Percentiles rank a stretch among this genome's conserved stretches.
Conservation (phyloP, 768 basidiomycete species). For the Hemileccinum rubropunctum region DNA sequence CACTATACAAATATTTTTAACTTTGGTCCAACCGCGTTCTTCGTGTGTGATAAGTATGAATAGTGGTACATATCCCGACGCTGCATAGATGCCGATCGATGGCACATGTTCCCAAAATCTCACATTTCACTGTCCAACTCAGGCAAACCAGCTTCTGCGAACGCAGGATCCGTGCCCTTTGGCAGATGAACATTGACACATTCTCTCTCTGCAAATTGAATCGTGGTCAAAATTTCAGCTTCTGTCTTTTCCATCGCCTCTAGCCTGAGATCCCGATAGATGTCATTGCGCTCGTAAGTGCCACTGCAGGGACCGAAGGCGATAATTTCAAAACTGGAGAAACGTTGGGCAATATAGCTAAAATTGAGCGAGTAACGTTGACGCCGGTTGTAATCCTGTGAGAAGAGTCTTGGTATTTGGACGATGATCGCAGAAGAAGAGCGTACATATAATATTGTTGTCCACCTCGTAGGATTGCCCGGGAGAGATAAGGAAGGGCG, state of each 20-base stretch:
- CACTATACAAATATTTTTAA: background rate
- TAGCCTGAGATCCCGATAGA: conserved; percentile 34
- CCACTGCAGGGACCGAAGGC: conserved; percentile 28
- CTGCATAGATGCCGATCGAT: conserved; percentile 1
- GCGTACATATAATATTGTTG: conserved; percentile 39
- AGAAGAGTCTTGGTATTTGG: background rate
- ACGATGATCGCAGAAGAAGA: background rate
- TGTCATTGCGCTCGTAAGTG: conserved; percentile 33
- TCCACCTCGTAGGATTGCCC: conserved; percentile 35
- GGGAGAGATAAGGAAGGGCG: conserved; percentile 32
- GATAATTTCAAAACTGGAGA: conserved; percentile 23
- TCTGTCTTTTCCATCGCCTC: conserved; percentile 9
- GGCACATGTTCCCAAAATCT: background rate
- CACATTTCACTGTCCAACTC: background rate
- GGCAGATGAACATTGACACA: background rate
- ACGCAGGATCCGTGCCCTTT: background rate
- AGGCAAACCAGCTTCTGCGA: background rate
- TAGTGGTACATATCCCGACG: background rate
- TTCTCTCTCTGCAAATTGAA: conserved; percentile 14
- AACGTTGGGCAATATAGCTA: conserved; percentile 16
- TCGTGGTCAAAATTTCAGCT: conserved; percentile 11
- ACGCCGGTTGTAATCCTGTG: conserved; percentile 32
- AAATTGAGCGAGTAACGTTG: conserved; percentile 29
- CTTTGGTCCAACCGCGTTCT: background rate
- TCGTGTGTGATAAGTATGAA: background rate